phyloP scores from a whole-genome alignment of 495 filamentous ascomycete species.

The Neurospora tetraspora region DNA sequence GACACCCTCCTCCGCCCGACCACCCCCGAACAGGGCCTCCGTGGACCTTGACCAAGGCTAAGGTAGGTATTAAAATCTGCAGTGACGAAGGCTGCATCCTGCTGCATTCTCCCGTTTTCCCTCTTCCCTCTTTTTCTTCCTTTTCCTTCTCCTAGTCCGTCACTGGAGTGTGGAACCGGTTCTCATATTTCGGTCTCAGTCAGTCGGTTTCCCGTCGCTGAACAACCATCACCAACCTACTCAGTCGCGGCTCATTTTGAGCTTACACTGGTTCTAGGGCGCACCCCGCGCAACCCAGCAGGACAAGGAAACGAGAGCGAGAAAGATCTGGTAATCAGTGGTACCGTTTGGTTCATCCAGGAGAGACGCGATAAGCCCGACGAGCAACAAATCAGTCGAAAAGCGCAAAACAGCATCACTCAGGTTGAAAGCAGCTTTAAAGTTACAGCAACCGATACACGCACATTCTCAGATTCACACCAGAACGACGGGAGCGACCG shows the following conservation, averaged over 20 bases:
- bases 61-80: slow-evolving; percentile 6
- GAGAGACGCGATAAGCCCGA: neutral
- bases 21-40: neutral
- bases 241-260: slow-evolving; percentile 1
- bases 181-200: slow-evolving; percentile 1
- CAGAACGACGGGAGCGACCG: neutral
- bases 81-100: slow-evolving; percentile 13
- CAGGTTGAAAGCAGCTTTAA: neutral
- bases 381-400: neutral
- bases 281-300: neutral
- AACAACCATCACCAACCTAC: neutral
- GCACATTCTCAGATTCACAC: neutral
- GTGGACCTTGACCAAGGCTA: neutral
- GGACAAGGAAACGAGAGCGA: neutral
- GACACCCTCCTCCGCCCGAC: slow-evolving; percentile 3
- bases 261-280: neutral
- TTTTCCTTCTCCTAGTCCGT: neutral
- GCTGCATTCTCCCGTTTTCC: neutral
- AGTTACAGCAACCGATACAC: neutral
- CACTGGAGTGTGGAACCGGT: slow-evolving; percentile 1
- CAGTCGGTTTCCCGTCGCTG: neutral
- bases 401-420: too few relatives aligned
- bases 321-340: neutral
- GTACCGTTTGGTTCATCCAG: neutral
- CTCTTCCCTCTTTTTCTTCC: slow-evolving; percentile 3